Evolutionary conservation across 441 rosid species (phyloP).

Genomic region (Melastoma candidum): DNA sequence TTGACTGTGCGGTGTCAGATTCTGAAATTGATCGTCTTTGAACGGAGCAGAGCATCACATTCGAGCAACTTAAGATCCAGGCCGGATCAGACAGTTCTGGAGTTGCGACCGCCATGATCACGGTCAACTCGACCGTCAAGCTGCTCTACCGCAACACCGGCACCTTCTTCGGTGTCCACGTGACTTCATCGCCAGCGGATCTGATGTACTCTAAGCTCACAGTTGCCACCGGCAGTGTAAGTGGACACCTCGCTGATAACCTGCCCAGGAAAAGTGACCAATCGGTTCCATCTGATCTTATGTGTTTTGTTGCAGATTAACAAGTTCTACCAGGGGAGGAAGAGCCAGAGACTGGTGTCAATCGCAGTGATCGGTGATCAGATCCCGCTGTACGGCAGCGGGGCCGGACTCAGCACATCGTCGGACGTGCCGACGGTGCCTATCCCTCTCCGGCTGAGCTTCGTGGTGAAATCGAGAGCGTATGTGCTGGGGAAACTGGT

Average conservation of each 20-base stretch:
- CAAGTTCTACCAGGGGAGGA: constrained; percentile 73
- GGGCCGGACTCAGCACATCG: constrained; percentile 47
- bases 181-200: constrained; percentile 64
- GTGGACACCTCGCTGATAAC: constrained; percentile 5
- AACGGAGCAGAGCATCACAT: constrained; percentile 46
- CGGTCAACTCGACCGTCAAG: constrained; percentile 62
- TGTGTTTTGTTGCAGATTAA: constrained; percentile 38
- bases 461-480: constrained; percentile 31
- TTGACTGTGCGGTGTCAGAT: not conserved
- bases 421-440: constrained; percentile 41
- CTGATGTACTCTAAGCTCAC: constrained; percentile 52
- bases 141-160: constrained; percentile 74
- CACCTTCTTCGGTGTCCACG: constrained; percentile 92
- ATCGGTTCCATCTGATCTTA: not conserved
- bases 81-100: constrained; percentile 86
- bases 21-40: constrained; percentile 6
- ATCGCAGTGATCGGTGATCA: constrained; percentile 47
- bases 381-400: constrained; percentile 85
- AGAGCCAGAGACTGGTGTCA: constrained; percentile 52
- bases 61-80: constrained; percentile 69
- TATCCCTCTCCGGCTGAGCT: constrained; percentile 27
- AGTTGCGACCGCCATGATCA: constrained; percentile 82
- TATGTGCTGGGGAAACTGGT: constrained; percentile 36
- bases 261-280: not conserved
- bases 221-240: constrained; percentile 75